Conservation (phyloP, 192 early-diverging fungal genomes). For the Coemansia sp. region DNA sequence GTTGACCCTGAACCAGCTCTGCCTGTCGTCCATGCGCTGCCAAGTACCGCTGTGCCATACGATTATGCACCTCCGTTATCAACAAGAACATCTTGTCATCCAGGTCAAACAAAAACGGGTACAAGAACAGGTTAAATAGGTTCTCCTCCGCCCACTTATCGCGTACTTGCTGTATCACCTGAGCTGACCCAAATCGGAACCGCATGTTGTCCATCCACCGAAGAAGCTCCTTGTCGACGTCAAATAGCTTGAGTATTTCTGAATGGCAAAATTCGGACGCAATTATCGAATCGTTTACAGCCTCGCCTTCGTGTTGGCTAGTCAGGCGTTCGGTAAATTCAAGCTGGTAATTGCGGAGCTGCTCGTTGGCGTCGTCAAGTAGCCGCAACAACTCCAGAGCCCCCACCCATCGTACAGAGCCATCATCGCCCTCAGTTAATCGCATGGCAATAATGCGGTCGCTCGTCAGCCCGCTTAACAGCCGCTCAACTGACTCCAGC, state of each 20-base stretch:
- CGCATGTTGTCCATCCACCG: slow-evolving; percentile 42
- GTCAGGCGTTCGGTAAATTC: slow-evolving; percentile 6
- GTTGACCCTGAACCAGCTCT: slow-evolving; percentile 35
- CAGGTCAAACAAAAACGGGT: slow-evolving; percentile 42
- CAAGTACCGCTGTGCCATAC: slow-evolving; percentile 41
- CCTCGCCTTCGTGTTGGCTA: background rate
- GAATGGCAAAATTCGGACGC: slow-evolving; percentile 12
- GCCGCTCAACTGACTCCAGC: slow-evolving; percentile 7
- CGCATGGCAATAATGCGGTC: slow-evolving; percentile 20
- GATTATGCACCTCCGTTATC: slow-evolving; percentile 27
- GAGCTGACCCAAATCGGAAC: slow-evolving; percentile 6
- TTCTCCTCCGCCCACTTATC: slow-evolving; percentile 21
- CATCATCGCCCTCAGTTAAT: slow-evolving; percentile 12
- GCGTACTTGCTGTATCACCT: background rate
- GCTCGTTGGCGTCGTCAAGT: slow-evolving; percentile 24
- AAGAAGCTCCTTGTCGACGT: slow-evolving; percentile 22
- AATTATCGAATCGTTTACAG: background rate
- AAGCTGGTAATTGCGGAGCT: slow-evolving; percentile 8
- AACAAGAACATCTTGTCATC: slow-evolving; percentile 26
- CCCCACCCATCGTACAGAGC: slow-evolving; percentile 30
- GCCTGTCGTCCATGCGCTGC: slow-evolving; percentile 46
- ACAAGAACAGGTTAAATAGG: slow-evolving; percentile 33
- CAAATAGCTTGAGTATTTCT: slow-evolving; percentile 27
- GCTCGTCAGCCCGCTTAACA: slow-evolving; percentile 31
- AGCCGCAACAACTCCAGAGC: slow-evolving; percentile 51